Percentiles rank a stretch among this genome's conserved stretches.
Evolutionary conservation across 352 stramenopile genomes (phyloP).

Genomic region (Pythium phragmiticola): DNA sequence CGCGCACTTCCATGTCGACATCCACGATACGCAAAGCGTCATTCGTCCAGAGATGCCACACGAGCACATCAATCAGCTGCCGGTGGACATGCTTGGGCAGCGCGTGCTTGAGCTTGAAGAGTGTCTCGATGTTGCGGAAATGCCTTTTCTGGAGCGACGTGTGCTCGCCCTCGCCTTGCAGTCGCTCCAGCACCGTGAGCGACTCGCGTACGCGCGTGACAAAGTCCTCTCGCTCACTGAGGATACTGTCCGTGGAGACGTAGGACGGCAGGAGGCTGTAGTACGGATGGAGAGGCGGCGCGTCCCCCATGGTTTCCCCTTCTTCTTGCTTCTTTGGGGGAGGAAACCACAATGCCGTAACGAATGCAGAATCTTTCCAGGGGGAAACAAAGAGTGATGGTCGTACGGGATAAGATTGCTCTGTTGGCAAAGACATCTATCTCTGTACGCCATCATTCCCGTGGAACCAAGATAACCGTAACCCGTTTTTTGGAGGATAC

Average conservation of each 20-base stretch:
- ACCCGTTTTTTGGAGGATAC: slow-evolving; percentile 11
- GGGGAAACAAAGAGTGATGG: slow-evolving; percentile 11
- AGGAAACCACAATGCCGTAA: neutral
- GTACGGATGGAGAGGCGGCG: slow-evolving; percentile 41
- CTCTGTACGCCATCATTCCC: neutral
- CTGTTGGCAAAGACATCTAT: neutral
- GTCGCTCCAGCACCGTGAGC: slow-evolving; percentile 31
- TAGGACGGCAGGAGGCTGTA: slow-evolving; percentile 64
- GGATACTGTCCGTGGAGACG: slow-evolving; percentile 39
- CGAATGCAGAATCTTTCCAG: neutral
- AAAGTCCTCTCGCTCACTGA: slow-evolving; percentile 41
- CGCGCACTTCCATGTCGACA: slow-evolving; percentile 54
- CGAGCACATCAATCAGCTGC: slow-evolving; percentile 46
- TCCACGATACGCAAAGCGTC: slow-evolving; percentile 43
- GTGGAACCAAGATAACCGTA: neutral
- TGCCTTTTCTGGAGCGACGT: slow-evolving; percentile 47
- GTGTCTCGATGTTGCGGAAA: slow-evolving; percentile 55
- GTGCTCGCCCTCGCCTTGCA: slow-evolving; percentile 18
- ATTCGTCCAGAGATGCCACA: slow-evolving; percentile 46
- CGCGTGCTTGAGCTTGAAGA: slow-evolving; percentile 66
- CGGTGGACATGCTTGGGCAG: slow-evolving; percentile 40
- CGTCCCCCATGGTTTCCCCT: slow-evolving; percentile 8
- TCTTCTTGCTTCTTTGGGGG: slow-evolving; percentile 3
- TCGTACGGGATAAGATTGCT: slow-evolving; percentile 7
- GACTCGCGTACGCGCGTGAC: slow-evolving; percentile 50